A percentile compares a stretch with the other conserved stretches of the same genome.
phyloP scores from a whole-genome alignment of 768 basidiomycete genomes.

The Phylloporus arenicola region DNA sequence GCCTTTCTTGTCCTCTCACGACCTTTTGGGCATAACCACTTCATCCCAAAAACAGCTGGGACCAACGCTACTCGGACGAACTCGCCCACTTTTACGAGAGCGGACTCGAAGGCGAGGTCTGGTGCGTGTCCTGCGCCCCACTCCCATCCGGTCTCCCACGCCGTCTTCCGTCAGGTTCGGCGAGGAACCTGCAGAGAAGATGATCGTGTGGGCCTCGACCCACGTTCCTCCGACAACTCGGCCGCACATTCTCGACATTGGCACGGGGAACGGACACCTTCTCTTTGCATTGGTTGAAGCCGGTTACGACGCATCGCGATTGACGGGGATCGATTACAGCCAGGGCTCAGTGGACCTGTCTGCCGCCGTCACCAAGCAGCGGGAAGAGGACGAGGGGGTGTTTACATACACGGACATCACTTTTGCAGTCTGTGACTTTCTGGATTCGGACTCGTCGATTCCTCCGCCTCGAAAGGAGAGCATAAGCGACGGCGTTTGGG shows the following conservation, averaged over 20 bases:
- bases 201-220: conserved; percentile 66
- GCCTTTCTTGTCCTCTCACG: not conserved
- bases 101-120: conserved; percentile 82
- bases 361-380: conserved; percentile 45
- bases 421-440: conserved; percentile 62
- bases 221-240: conserved; percentile 45
- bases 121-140: conserved; percentile 39
- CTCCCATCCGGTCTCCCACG: not conserved
- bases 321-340: conserved; percentile 77
- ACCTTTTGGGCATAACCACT: not conserved
- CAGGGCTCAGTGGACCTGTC: conserved; percentile 63
- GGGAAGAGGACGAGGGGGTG: conserved; percentile 16
- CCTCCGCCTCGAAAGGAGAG: conserved; percentile 10
- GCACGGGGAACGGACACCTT: conserved; percentile 75
- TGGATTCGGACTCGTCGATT: conserved; percentile 46
- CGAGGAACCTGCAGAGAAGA: conserved; percentile 65
- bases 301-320: conserved; percentile 48
- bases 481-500: conserved; percentile 43
- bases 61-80: conserved; percentile 67
- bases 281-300: conserved; percentile 66
- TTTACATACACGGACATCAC: conserved; percentile 27
- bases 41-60: conserved; percentile 55
- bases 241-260: conserved; percentile 67
- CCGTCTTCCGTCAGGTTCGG: conserved; percentile 60
- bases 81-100: conserved; percentile 68